Evolutionary conservation across 2,329 filamentous ascomycete genomes (phyloP).

Genomic region (Trichoderma atroviride): DNA sequence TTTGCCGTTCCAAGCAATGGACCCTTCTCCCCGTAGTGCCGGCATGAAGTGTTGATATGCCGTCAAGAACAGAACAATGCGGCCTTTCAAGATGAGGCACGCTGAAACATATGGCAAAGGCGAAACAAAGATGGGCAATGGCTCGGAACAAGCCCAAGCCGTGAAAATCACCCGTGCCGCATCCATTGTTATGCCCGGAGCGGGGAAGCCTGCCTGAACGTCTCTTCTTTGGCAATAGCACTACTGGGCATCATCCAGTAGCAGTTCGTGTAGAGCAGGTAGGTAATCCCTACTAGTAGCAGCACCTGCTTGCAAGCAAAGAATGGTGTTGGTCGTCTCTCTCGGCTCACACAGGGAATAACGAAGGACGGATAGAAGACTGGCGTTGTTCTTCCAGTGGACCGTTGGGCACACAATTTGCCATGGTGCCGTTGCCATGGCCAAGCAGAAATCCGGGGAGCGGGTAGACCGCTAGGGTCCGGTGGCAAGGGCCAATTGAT

Average conservation of each 20-base stretch:
- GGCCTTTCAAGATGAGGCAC: conserved; percentile 17
- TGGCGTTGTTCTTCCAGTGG: conserved; percentile 21
- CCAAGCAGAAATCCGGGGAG: conserved; percentile 39
- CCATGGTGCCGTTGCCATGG: conserved; percentile 28
- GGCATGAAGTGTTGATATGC: conserved; percentile 13
- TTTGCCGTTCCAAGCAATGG: not conserved
- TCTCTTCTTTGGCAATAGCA: not conserved
- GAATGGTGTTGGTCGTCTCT: not conserved
- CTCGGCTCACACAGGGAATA: not conserved
- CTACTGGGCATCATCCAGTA: not conserved
- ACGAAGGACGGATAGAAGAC: conserved; percentile 15
- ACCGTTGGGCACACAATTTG: conserved; percentile 16
- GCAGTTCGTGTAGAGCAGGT: too few relatives aligned
- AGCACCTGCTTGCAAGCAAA: not conserved
- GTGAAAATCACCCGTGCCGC: not conserved
- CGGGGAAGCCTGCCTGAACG: not conserved
- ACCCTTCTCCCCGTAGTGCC: not conserved
- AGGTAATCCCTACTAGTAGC: not conserved
- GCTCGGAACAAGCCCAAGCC: not conserved
- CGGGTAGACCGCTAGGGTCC: conserved; percentile 32
- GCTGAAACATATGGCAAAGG: conserved; percentile 12
- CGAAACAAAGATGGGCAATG: not conserved
- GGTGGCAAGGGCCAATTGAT: conserved; percentile 35
- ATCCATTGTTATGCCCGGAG: not conserved
- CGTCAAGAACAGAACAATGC: not conserved